phyloP scores from a whole-genome alignment of 2,329 filamentous ascomycete genomes.

The Nothophoma quercina region DNA sequence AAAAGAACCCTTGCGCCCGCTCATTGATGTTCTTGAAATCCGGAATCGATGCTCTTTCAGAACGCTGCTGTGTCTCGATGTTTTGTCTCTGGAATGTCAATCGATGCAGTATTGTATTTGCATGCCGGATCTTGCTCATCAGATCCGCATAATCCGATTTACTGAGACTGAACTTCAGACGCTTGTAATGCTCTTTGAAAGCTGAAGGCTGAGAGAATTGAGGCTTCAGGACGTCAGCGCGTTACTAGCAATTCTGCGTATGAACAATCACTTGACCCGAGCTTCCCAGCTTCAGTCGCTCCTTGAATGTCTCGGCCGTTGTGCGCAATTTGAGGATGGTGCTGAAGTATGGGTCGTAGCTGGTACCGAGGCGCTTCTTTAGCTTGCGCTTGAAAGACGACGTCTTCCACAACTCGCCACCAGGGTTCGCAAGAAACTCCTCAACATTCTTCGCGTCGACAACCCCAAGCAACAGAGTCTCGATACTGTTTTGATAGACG shows the following conservation, averaged over 20 bases:
- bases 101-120: not conserved
- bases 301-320: not conserved
- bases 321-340: not conserved
- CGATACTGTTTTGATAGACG: conserved; percentile 8
- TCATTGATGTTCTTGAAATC: conserved; percentile 3
- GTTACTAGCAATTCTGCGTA: not conserved
- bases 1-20: not conserved
- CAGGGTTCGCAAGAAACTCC: conserved; percentile 4
- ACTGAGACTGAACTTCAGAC: conserved; percentile 38
- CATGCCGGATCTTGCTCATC: conserved; percentile 22
- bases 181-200: conserved; percentile 41
- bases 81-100: conserved; percentile 6
- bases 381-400: not conserved
- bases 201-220: conserved; percentile 29
- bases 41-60: not conserved
- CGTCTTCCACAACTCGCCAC: not conserved
- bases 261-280: not conserved
- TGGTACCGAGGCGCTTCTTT: conserved; percentile 1
- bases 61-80: not conserved
- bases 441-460: not conserved
- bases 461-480: not conserved
- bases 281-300: not conserved
- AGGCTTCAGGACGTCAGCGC: conserved; percentile 27
- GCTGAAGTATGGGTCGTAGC: not conserved
- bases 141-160: conserved; percentile 38